Evolutionary conservation across 2,329 filamentous ascomycete species (phyloP).

Genomic region (Purpureocillium takamizusanense): DNA sequence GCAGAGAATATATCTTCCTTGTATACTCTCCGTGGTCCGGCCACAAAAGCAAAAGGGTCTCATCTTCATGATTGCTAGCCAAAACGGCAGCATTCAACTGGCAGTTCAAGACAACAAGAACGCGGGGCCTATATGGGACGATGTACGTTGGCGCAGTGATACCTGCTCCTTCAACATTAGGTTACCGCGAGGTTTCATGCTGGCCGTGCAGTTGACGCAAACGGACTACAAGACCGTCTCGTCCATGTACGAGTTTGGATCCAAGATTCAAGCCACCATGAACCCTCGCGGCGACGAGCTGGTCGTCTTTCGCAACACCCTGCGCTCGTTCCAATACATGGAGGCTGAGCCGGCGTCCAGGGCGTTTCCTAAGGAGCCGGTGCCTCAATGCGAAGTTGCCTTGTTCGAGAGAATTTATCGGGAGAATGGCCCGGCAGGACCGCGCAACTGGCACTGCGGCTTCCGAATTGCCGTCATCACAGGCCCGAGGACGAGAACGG

Average conservation of each 20-base stretch:
- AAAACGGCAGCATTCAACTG: slow-evolving; percentile 69
- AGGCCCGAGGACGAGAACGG: slow-evolving; percentile 64
- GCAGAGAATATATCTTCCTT: slow-evolving; percentile 61
- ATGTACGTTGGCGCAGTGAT: slow-evolving; percentile 70
- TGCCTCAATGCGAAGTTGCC: slow-evolving; percentile 61
- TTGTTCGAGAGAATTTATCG: slow-evolving; percentile 65
- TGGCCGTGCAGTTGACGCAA: slow-evolving; percentile 63
- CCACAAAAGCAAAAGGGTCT: slow-evolving; percentile 60
- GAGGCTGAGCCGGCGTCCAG: slow-evolving; percentile 61
- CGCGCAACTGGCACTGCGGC: slow-evolving; percentile 65
- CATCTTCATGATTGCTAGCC: slow-evolving; percentile 67
- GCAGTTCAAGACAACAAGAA: slow-evolving; percentile 61
- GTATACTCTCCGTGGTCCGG: slow-evolving; percentile 67
- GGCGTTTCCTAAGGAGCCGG: slow-evolving; percentile 66
- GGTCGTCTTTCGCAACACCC: slow-evolving; percentile 56
- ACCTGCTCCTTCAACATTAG: slow-evolving; percentile 56
- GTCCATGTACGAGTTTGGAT: slow-evolving; percentile 79
- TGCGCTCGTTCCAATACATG: slow-evolving; percentile 73
- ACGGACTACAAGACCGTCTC: slow-evolving; percentile 72
- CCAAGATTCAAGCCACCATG: slow-evolving; percentile 64
- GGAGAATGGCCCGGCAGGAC: slow-evolving; percentile 63
- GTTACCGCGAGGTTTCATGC: slow-evolving; percentile 65
- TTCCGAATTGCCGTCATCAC: slow-evolving; percentile 74
- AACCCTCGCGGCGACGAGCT: slow-evolving; percentile 61
- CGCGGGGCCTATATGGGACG: slow-evolving; percentile 67